Conservation (phyloP, 257 asterid genomes). For the Datura wrightii region DNA sequence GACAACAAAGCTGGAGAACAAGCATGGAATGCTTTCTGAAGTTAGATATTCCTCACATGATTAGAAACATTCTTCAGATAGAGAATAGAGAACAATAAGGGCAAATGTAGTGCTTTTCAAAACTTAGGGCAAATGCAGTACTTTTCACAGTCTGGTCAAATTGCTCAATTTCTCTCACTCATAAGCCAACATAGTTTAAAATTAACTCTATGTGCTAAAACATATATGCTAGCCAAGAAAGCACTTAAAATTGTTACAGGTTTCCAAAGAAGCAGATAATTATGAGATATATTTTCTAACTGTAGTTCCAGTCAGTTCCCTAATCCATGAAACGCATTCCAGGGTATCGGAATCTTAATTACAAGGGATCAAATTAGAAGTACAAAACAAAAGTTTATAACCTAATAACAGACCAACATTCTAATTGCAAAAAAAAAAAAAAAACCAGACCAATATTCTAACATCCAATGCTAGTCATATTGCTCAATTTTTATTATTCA, state of each 20-base stretch:
- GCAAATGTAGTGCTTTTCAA: no score
- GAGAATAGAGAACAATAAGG: background rate
- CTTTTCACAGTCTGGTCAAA: background rate
- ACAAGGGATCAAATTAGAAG: background rate
- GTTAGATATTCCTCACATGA: conserved; percentile 6
- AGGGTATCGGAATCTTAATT: background rate
- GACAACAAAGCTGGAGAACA: conserved; percentile 19
- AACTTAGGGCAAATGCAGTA: background rate
- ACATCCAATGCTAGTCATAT: background rate
- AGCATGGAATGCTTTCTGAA: conserved; percentile 11
- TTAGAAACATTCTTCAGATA: background rate
- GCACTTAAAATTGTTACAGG: background rate
- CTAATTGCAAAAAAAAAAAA: no score
- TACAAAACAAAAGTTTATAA: background rate
- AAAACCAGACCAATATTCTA: background rate
- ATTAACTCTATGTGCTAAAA: background rate
- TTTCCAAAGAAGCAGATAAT: background rate
- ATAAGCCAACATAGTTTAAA: background rate
- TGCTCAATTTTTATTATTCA: background rate
- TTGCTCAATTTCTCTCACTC: background rate
- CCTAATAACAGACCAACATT: background rate
- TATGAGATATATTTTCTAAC: background rate
- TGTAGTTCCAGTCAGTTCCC: background rate
- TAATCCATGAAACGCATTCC: background rate
- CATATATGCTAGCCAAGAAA: background rate